Evolutionary conservation across 2,329 filamentous ascomycete species (phyloP).

Genomic region (Gnomoniopsis sp.): DNA sequence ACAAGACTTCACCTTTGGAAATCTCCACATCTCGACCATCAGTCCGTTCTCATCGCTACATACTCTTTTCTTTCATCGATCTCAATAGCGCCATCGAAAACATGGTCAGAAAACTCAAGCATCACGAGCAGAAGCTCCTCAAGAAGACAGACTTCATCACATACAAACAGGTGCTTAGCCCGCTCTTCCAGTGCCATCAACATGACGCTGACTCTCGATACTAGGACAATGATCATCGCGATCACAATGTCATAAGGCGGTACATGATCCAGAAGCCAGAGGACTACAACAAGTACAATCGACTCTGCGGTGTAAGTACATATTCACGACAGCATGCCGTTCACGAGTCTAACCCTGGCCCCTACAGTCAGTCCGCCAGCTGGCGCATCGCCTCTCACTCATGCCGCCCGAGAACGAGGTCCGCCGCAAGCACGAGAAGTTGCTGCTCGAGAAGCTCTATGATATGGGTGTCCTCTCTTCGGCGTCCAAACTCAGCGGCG

Average conservation of each 20-base stretch:
- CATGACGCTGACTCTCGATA: neutral
- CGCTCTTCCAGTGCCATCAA: neutral
- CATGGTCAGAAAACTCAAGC: conserved; percentile 95
- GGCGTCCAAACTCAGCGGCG: conserved; percentile 73
- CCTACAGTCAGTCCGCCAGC: conserved; percentile 72
- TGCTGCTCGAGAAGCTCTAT: conserved; percentile 87
- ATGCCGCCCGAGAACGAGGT: conserved; percentile 76
- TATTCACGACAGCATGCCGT: neutral
- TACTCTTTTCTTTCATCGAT: neutral
- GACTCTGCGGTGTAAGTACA: conserved; percentile 62
- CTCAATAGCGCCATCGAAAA: conserved; percentile 24
- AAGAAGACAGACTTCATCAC: conserved; percentile 91
- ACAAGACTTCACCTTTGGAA: neutral
- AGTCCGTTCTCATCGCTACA: conserved; percentile 8
- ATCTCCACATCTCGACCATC: conserved; percentile 14
- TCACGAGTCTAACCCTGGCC: conserved; percentile 20
- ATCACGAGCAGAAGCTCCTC: conserved; percentile 95
- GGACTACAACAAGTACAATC: conserved; percentile 71
- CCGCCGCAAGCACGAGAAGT: conserved; percentile 78
- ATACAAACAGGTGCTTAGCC: conserved; percentile 62
- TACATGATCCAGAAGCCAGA: conserved; percentile 90
- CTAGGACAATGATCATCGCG: conserved; percentile 75
- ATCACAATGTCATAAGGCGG: conserved; percentile 72
- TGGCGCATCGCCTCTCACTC: conserved; percentile 83
- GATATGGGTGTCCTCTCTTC: conserved; percentile 83